Evolutionary conservation across 768 basidiomycete species (phyloP).

Genomic region (Coprinopsis strossmayeri): DNA sequence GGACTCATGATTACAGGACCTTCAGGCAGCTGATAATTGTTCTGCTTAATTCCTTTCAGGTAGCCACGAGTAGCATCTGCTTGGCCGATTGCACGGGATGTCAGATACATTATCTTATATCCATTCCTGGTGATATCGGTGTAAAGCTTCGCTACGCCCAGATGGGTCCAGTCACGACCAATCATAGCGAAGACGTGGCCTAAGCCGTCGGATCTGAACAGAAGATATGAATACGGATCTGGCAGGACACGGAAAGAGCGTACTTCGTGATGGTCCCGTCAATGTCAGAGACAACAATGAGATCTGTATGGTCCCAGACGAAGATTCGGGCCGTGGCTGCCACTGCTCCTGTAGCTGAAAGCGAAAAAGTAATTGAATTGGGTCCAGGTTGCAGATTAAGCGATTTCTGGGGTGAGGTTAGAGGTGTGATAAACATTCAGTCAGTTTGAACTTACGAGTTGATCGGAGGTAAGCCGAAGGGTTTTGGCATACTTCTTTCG

Average conservation of each 20-base stretch:
- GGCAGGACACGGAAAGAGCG: conserved; percentile 14
- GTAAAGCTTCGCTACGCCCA: conserved; percentile 95
- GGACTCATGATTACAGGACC: conserved; percentile 99
- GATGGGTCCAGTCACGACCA: conserved; percentile 96
- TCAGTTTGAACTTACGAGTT: conserved; percentile 82
- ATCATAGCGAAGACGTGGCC: conserved; percentile 98
- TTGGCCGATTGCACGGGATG: conserved; percentile 94
- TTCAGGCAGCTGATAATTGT: conserved; percentile 93
- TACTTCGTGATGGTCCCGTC: conserved; percentile 99
- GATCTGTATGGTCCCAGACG: conserved; percentile 89
- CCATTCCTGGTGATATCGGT: conserved; percentile 94
- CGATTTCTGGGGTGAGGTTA: no score
- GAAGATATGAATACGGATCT: background rate
- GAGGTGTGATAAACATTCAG: no score
- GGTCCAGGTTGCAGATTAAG: conserved; percentile 80
- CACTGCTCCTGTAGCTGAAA: conserved; percentile 73
- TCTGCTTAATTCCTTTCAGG: conserved; percentile 90
- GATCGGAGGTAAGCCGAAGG: conserved; percentile 86
- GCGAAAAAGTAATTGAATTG: conserved; percentile 90
- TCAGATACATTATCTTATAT: conserved; percentile 97
- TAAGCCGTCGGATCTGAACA: conserved; percentile 83
- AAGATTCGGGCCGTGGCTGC: conserved; percentile 93
- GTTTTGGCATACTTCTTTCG: conserved; percentile 80
- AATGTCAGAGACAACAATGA: conserved; percentile 92
- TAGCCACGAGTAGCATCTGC: conserved; percentile 96